Evolutionary conservation across 2,329 filamentous ascomycete genomes (phyloP).

Genomic region (Cladophialophora psammophila): DNA sequence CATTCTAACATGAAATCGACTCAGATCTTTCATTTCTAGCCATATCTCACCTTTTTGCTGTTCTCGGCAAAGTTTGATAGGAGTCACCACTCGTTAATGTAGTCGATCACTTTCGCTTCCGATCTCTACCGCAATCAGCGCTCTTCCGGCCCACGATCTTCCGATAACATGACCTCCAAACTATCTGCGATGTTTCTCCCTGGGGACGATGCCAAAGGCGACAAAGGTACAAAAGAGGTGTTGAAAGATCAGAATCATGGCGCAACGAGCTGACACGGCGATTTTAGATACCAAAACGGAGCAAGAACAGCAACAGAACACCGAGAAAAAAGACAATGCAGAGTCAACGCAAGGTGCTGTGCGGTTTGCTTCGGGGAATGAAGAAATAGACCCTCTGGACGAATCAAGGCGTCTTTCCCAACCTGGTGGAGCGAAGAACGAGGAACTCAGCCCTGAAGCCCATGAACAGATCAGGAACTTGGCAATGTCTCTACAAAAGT

Average conservation of each 20-base stretch:
- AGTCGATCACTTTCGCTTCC: conserved; percentile 26
- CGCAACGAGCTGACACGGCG: conserved; percentile 20
- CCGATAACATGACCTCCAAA: conserved; percentile 38
- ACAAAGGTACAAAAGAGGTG: conserved; percentile 33
- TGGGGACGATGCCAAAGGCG: conserved; percentile 35
- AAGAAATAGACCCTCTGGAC: conserved; percentile 68
- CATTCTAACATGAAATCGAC: conserved; percentile 26
- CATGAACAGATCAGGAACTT: conserved; percentile 74
- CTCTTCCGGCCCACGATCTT: conserved; percentile 10
- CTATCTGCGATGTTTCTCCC: conserved; percentile 38
- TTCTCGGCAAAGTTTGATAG: conserved; percentile 1
- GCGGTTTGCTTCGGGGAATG: conserved; percentile 73
- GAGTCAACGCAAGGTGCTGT: conserved; percentile 58
- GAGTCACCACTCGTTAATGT: conserved; percentile 32
- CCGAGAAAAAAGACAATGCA: conserved; percentile 15
- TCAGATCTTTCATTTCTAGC: conserved; percentile 25
- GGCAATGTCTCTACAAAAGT: conserved; percentile 74
- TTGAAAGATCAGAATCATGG: neutral
- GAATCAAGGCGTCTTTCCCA: conserved; percentile 25
- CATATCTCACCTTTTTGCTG: conserved; percentile 11
- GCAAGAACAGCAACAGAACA: conserved; percentile 32
- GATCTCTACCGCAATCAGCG: conserved; percentile 6
- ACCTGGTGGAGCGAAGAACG: conserved; percentile 36
- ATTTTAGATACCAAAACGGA: conserved; percentile 44
- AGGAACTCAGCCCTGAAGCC: conserved; percentile 50